A percentile compares a stretch with the other conserved stretches of the same genome.
phyloP scores from a whole-genome alignment of 805 yeast genomes.

The Hanseniaspora singularis region DNA sequence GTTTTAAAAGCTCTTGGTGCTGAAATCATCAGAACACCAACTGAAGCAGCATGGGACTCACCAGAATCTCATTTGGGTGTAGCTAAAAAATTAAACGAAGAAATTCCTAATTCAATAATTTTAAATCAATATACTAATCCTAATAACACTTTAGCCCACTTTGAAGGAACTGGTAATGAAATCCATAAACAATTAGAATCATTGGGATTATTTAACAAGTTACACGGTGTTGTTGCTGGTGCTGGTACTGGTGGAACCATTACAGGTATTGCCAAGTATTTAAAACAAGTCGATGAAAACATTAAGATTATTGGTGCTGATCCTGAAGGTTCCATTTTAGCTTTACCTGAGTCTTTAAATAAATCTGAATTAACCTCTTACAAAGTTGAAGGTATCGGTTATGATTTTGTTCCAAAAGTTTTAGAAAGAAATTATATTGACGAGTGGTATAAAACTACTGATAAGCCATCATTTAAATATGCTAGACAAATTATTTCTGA shows the following conservation, averaged over 20 bases:
- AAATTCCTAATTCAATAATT: conserved; percentile 73
- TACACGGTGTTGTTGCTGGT: conserved; percentile 72
- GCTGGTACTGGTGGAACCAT: conserved; percentile 94
- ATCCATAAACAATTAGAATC: conserved; percentile 63
- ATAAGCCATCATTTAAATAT: conserved; percentile 61
- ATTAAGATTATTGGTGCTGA: conserved; percentile 67
- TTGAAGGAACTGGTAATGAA: conserved; percentile 72
- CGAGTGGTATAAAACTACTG: conserved; percentile 78
- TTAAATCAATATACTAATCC: conserved; percentile 71
- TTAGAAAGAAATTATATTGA: conserved; percentile 55
- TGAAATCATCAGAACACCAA: conserved; percentile 81
- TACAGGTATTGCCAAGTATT: conserved; percentile 64
- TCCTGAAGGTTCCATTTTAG: conserved; percentile 77
- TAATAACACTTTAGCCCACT: conserved; percentile 76
- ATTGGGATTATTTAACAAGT: conserved; percentile 36
- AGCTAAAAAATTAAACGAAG: conserved; percentile 65
- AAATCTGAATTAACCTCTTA: conserved; percentile 41
- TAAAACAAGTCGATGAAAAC: conserved; percentile 51
- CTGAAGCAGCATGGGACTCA: conserved; percentile 86
- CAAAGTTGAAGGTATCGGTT: conserved; percentile 84
- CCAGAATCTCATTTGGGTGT: conserved; percentile 88
- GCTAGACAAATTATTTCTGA: conserved; percentile 73
- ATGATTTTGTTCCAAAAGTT: conserved; percentile 77
- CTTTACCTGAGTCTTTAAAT: conserved; percentile 64
- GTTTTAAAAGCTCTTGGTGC: conserved; percentile 84